Conservation (phyloP, 495 filamentous ascomycete species). For the Oidiodendron maius region DNA sequence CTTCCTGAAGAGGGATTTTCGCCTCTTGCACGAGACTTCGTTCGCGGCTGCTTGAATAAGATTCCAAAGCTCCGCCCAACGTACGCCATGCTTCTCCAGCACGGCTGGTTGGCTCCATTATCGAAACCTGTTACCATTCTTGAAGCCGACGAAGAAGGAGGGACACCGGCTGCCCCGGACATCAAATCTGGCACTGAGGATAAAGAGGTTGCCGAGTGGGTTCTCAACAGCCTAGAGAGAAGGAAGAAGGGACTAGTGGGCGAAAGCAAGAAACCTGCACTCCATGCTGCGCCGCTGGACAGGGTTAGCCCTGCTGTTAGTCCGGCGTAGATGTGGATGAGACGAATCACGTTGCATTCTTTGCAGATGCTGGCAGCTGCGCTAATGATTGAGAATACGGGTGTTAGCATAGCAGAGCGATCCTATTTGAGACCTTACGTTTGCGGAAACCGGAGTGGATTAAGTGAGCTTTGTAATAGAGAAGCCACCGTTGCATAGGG, state of each 20-base stretch:
- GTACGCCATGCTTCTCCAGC: slow-evolving; percentile 81
- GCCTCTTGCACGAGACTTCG: slow-evolving; percentile 76
- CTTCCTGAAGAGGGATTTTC: slow-evolving; percentile 75
- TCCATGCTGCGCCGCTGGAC: slow-evolving; percentile 74
- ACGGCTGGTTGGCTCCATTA: slow-evolving; percentile 79
- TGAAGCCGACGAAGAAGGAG: slow-evolving; percentile 60
- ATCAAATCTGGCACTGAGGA: slow-evolving; percentile 38
- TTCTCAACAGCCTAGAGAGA: slow-evolving; percentile 60
- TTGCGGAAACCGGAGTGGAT: too few species aligned
- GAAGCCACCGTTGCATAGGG: too few species aligned
- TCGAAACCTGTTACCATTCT: slow-evolving; percentile 78
- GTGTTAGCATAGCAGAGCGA: too few species aligned
- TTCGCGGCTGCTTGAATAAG: slow-evolving; percentile 86
- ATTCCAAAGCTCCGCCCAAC: slow-evolving; percentile 83
- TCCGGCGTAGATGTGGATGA: too few species aligned
- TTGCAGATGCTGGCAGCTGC: too few species aligned
- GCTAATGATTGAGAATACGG: too few species aligned
- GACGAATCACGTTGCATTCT: too few species aligned
- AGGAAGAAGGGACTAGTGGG: slow-evolving; percentile 46
- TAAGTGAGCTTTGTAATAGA: too few species aligned
- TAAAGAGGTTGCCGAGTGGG: slow-evolving; percentile 80
- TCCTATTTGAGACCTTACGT: too few species aligned
- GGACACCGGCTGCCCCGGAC: slow-evolving; percentile 41
- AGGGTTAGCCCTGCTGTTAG: slow-evolving; percentile 33
- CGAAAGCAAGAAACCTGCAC: slow-evolving; percentile 55